Conservation (phyloP, 805 yeast species). For the Novakomyces olei region DNA sequence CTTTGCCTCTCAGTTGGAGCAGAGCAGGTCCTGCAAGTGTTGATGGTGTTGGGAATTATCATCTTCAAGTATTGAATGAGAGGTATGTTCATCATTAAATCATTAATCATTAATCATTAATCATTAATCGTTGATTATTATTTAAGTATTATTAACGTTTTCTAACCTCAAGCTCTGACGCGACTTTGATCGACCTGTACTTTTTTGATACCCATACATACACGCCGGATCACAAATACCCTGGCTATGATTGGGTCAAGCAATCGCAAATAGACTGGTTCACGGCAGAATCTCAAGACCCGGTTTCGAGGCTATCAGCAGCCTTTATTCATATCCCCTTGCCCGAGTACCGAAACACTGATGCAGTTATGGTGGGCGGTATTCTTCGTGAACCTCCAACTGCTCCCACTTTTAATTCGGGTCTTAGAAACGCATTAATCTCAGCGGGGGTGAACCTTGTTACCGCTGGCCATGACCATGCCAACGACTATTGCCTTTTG, state of each 20-base stretch:
- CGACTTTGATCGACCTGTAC: slow-evolving; percentile 37
- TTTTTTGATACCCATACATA: slow-evolving; percentile 71
- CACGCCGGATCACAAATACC: slow-evolving; percentile 32
- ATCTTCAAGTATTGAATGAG: too few species aligned
- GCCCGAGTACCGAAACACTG: slow-evolving; percentile 48
- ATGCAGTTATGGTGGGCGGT: slow-evolving; percentile 34
- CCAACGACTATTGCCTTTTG: slow-evolving; percentile 68
- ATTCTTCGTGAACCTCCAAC: slow-evolving; percentile 47
- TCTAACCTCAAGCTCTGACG: slow-evolving; percentile 18
- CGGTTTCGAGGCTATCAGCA: slow-evolving; percentile 36
- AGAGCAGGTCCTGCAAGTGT: slow-evolving; percentile 40
- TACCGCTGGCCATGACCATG: slow-evolving; percentile 87
- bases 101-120: too few species aligned
- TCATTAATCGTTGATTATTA: too few species aligned
- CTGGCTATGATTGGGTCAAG: slow-evolving; percentile 72
- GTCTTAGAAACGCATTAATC: slow-evolving; percentile 36
- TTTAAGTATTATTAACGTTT: too few species aligned
- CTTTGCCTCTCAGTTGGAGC: slow-evolving; percentile 50
- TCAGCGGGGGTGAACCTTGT: slow-evolving; percentile 52
- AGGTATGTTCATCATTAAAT: too few species aligned
- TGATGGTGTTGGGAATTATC: slow-evolving; percentile 71
- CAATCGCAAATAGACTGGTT: slow-evolving; percentile 43
- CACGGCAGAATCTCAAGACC: slow-evolving; percentile 11
- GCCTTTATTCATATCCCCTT: slow-evolving; percentile 90
- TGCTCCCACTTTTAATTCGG: slow-evolving; percentile 51